Conservation (phyloP, 805 yeast species). For the Candida vaughaniae region DNA sequence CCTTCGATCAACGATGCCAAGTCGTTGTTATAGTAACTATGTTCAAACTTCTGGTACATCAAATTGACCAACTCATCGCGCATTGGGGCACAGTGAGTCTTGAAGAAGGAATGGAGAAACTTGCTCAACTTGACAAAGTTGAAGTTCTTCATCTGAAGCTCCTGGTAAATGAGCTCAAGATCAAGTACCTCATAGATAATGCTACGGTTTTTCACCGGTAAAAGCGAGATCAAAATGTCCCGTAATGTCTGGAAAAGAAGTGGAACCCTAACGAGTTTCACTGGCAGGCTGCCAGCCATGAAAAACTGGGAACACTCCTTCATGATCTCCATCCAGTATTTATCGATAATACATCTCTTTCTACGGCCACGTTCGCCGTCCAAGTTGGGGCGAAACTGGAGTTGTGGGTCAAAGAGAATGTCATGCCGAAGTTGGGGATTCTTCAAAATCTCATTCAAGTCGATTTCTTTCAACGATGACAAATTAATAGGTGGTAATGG, state of each 20-base stretch:
- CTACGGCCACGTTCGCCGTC: slow-evolving; percentile 89
- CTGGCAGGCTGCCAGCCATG: slow-evolving; percentile 12
- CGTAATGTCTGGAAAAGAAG: slow-evolving; percentile 74
- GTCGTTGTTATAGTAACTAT: slow-evolving; percentile 48
- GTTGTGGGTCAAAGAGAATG: slow-evolving; percentile 84
- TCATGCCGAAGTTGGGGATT: slow-evolving; percentile 94
- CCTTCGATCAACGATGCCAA: slow-evolving; percentile 65
- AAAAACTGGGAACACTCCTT: slow-evolving; percentile 57
- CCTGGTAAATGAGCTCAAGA: slow-evolving; percentile 72
- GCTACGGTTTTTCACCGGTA: slow-evolving; percentile 73
- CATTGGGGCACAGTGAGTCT: slow-evolving; percentile 94
- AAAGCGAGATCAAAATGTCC: slow-evolving; percentile 68
- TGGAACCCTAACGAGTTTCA: slow-evolving; percentile 51
- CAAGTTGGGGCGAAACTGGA: slow-evolving; percentile 86
- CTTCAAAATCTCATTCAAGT: slow-evolving; percentile 80
- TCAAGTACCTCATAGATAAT: slow-evolving; percentile 73
- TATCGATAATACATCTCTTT: slow-evolving; percentile 72
- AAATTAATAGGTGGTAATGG: slow-evolving; percentile 80
- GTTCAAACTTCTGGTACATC: slow-evolving; percentile 62
- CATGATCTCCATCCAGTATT: slow-evolving; percentile 79
- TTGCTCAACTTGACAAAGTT: slow-evolving; percentile 68
- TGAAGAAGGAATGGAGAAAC: slow-evolving; percentile 77
- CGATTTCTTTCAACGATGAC: slow-evolving; percentile 81
- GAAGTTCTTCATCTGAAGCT: slow-evolving; percentile 65
- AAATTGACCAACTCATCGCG: slow-evolving; percentile 86